Evolutionary conservation across 176 grass and related monocot species (phyloP), one percentile per base, ranked within the genome.

Genomic region (Oryza meyeriana): DNA sequence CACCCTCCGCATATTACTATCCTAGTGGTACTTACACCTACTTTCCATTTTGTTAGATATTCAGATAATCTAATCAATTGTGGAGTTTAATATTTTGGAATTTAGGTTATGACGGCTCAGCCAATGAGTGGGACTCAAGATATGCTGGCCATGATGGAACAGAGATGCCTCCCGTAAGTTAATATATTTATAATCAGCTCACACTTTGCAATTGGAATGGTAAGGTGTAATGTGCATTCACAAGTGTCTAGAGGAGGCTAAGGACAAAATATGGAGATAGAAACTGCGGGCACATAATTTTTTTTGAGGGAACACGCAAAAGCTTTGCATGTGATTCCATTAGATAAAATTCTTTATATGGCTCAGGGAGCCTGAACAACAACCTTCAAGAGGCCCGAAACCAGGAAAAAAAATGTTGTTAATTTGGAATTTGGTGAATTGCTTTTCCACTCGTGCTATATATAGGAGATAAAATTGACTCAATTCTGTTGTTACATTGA

Each of bases 101-200:
- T 12, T 17, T 73, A 97, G 95, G 95, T 87, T 98, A 89, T 84
- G 90, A 98, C 78, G 92, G 88, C 79, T 92, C 92, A 52, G 17
- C 86, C 31, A 90, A 89, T 83, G 92, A 94, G 77, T 98, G 95
- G 95, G 84, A 89, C 84, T 81, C 95, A 55, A 85, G 88, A 62
- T 94, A 94, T 79, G 16, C 77, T 48, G 86, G 78, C 33, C 88
- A 85, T 72, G 95, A 94, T 84, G 90, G 86, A 80, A 81, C 85
- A 76, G 92, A 98, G 50, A 75, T 92, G 81, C 24, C 86, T 22
- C 74, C 70, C 18, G 90, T 91, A 84, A 89, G 82, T 87, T 72
- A 36, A 68, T 17, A 12, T 76, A 4, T 31, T 72, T 67, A 18
- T 29, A 42, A 7, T 77, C 33, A 76, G 33, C 50, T 25, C 55